Conservation (phyloP, 352 stramenopile genomes). For the Globisporangium recalcitrans region DNA sequence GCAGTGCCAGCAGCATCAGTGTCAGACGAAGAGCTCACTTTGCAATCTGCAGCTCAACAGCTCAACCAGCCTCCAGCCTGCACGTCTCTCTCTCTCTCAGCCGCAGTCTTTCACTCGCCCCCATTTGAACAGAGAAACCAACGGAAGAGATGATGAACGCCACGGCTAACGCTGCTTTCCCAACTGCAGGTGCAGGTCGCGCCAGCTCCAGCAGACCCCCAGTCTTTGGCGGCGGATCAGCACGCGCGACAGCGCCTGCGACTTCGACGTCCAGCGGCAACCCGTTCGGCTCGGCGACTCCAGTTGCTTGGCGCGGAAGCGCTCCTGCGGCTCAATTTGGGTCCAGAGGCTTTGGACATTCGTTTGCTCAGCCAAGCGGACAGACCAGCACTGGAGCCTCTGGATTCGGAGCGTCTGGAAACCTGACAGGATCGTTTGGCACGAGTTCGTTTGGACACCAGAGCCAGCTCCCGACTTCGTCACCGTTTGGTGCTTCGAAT, state of each 20-base stretch:
- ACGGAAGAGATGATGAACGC: neutral
- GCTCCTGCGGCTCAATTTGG: neutral
- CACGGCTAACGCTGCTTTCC: neutral
- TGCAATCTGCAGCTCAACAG: constrained; percentile 15
- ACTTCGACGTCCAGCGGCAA: neutral
- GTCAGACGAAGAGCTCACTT: too few species aligned
- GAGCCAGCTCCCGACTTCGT: neutral
- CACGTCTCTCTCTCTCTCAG: neutral
- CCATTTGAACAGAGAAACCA: neutral
- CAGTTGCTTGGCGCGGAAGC: constrained; percentile 1
- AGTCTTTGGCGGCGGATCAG: neutral
- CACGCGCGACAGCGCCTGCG: neutral
- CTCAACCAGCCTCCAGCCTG: neutral
- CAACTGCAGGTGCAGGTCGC: neutral
- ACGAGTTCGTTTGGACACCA: neutral
- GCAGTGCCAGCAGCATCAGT: too few species aligned
- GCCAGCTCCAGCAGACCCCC: constrained; percentile 2
- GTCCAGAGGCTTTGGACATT: neutral
- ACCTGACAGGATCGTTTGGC: neutral
- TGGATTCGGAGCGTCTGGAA: neutral
- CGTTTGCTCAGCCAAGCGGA: neutral
- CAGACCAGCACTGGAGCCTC: neutral
- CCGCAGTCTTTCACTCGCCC: neutral
- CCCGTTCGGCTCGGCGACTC: neutral
- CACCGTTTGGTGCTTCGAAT: neutral